phyloP scores from a whole-genome alignment of 2,329 filamentous ascomycete genomes.

The Myriosclerotinia scirpicola region DNA sequence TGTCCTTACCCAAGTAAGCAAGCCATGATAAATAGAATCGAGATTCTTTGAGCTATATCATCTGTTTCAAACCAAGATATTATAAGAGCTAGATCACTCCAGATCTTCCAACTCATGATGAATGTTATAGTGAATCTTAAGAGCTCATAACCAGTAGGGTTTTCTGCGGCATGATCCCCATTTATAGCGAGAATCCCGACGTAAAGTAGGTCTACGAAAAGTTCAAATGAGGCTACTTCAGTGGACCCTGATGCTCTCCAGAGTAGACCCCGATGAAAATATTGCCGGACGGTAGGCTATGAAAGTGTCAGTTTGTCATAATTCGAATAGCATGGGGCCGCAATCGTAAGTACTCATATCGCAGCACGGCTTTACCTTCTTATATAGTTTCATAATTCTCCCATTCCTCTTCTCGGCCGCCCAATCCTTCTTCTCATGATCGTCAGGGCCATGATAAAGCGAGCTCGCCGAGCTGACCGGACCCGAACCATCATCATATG shows the following conservation, averaged over 20 bases:
- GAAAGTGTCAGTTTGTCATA: background rate
- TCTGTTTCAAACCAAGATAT: constrained; percentile 62
- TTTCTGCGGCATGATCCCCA: constrained; percentile 59
- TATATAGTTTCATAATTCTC: constrained; percentile 55
- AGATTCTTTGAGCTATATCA: constrained; percentile 58
- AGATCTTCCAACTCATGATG: constrained; percentile 60
- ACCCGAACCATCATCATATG: constrained; percentile 43
- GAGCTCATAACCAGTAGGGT: constrained; percentile 55
- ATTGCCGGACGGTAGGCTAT: constrained; percentile 59
- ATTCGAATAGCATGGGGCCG: too few species aligned
- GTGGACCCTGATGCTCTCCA: constrained; percentile 60
- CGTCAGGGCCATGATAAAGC: constrained; percentile 30
- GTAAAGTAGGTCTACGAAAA: constrained; percentile 64
- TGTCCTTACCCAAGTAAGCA: constrained; percentile 55
- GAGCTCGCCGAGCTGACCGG: constrained; percentile 31
- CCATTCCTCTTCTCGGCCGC: constrained; percentile 41
- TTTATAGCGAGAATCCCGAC: constrained; percentile 59
- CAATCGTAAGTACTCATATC: background rate
- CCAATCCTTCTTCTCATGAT: constrained; percentile 44
- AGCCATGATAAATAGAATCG: constrained; percentile 60
- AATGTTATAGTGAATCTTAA: constrained; percentile 61
- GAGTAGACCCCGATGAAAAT: constrained; percentile 64
- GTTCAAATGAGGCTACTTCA: constrained; percentile 63
- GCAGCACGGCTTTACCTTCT: constrained; percentile 41
- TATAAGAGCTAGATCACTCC: constrained; percentile 57